Evolutionary conservation across 2,329 filamentous ascomycete species (phyloP).

Genomic region (Colletotrichum sp.): DNA sequence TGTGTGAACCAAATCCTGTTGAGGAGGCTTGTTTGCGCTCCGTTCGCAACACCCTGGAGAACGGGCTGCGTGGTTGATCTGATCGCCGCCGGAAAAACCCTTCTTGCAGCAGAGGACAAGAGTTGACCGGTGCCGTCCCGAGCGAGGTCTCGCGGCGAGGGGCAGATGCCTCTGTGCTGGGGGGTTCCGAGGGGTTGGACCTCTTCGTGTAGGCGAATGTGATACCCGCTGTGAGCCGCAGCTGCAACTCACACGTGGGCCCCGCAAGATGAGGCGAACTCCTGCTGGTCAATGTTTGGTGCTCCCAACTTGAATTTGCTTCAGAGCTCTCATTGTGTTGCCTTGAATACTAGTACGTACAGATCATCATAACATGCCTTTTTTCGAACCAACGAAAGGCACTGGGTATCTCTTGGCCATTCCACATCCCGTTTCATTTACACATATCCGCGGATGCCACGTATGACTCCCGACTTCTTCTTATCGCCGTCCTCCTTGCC

Average conservation of each 20-base stretch:
- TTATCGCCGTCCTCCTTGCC: constrained; percentile 45
- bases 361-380: neutral
- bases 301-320: neutral
- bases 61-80: neutral
- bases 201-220: neutral
- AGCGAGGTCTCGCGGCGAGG: neutral
- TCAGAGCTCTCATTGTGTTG: neutral
- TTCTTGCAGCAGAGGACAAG: neutral
- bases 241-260: neutral
- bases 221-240: neutral
- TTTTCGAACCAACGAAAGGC: neutral
- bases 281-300: neutral
- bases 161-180: neutral
- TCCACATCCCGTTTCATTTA: neutral
- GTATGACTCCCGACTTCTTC: constrained; percentile 43
- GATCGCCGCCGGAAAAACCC: neutral
- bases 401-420: constrained; percentile 1
- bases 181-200: neutral
- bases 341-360: neutral
- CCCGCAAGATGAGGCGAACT: neutral
- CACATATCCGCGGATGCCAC: constrained; percentile 46
- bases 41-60: neutral
- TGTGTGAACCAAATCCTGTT: neutral
- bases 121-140: neutral
- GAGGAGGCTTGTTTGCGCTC: neutral